Base-by-base conservation (phyloP, 495 filamentous ascomycete genomes). In the Penicillium canescens region DNA sequence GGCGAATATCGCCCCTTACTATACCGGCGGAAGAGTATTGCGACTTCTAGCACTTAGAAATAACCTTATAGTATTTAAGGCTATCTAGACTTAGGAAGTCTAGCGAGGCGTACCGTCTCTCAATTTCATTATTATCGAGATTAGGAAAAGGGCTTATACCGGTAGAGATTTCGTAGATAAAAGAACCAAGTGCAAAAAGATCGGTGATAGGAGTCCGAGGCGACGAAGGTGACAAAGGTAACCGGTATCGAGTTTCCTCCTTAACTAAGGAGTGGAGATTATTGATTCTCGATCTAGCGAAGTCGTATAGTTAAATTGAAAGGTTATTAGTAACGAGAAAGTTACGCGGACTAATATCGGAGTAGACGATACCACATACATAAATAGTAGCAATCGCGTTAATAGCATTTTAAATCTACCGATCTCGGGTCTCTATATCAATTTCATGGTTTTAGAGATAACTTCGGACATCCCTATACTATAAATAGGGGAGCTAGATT, bases 251-350 rank as follows among this genome's bases (percentile, higher is more conserved):
- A 43, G 48, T 40, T 33, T 62, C 51, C 33, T 62, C 55, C 39
- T 24, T 14, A 2, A 62, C 52, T 13, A 61, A 28, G 20, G 54
- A 11, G 2, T 16, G 4, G 9, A 53, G 8, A 18, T 54, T 52
- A 18, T 44, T 28, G 20, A 63, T 52, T 20, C 10, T 50, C 20
- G 60, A 58, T 14, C 60, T 56, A 26, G 50, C 46, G 31, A 63
- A 72, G 46, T 70, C 66, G 35, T 60, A 65, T 42, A 72, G 59
- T 39, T 66, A 60, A 24, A 70, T 57, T 11, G 56, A 55, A 6
- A 72, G 67, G 45, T 67, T 43, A 26, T 57, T 54, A 24, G 62
- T 63, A 14, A 69, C 58, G 28, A 72, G 60, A 42, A 69, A 70
- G 55, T 69, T 70, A 12, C 64, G 61, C 20, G 69, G 52, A 26